Evolutionary conservation across 2,329 filamentous ascomycete species (phyloP).

Genomic region (Plenodomus biglobosus): DNA sequence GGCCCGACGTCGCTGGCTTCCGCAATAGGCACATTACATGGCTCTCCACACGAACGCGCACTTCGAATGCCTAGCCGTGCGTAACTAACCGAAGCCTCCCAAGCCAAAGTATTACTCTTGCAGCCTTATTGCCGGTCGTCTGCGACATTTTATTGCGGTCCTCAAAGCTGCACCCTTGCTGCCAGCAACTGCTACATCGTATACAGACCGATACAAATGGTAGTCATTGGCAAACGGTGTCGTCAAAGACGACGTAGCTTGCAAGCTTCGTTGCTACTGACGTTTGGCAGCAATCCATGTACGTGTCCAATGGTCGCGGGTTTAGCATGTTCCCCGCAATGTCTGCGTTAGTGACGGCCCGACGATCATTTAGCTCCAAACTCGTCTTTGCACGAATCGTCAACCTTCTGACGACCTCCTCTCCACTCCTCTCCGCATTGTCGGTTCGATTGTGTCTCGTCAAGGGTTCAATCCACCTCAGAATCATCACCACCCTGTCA

Average conservation of each 20-base stretch:
- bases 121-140: neutral
- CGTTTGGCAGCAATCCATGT: conserved; percentile 19
- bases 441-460: conserved; percentile 13
- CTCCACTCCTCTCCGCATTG: conserved; percentile 32
- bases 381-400: conserved; percentile 26
- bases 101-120: neutral
- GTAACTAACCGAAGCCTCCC: conserved; percentile 3
- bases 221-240: neutral
- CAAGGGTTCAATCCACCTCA: conserved; percentile 3
- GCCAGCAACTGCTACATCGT: neutral
- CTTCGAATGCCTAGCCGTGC: conserved; percentile 3
- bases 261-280: neutral
- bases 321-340: conserved; percentile 36
- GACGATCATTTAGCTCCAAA: conserved; percentile 22
- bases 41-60: neutral
- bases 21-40: neutral
- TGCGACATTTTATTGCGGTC: neutral
- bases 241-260: neutral
- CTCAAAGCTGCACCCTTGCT: neutral
- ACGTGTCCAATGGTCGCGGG: conserved; percentile 8
- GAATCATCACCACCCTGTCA: conserved; percentile 3
- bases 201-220: neutral
- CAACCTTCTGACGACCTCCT: conserved; percentile 17
- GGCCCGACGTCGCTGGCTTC: too few species aligned
- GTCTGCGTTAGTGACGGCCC: conserved; percentile 20